A percentile compares a stretch with the other conserved stretches of the same genome.
phyloP scores from a whole-genome alignment of 73 alveolate genomes.

The Paramecium primaurelia region DNA sequence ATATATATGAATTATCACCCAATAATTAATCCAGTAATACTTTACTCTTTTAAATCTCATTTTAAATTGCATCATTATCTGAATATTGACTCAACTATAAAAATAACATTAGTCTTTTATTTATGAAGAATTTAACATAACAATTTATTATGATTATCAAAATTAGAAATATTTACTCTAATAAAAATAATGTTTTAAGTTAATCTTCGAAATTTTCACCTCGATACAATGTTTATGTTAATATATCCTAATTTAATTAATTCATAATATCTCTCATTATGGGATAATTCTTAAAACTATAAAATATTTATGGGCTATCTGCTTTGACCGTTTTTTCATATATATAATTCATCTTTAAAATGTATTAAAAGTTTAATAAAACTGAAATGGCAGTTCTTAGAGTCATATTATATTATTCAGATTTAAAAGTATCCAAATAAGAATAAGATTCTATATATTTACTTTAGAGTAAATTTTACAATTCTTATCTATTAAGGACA shows the following conservation, averaged over 20 bases:
- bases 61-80: background rate
- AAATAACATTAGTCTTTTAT: background rate
- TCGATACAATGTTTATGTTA: background rate
- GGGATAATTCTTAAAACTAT: background rate
- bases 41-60: background rate
- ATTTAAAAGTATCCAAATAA: background rate
- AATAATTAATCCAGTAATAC: background rate
- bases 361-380: background rate
- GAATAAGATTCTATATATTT: background rate
- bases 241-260: background rate
- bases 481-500: background rate
- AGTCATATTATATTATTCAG: background rate
- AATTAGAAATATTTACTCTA: background rate
- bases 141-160: background rate
- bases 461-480: background rate
- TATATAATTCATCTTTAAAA: background rate
- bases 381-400: background rate
- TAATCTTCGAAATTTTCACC: background rate
- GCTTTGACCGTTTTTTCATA: background rate
- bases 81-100: background rate
- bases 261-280: background rate
- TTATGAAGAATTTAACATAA: background rate
- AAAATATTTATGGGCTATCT: slow-evolving; percentile 10
- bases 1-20: background rate
- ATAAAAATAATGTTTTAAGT: background rate